Evolutionary conservation across 495 filamentous ascomycete species (phyloP), one percentile per base, ranked within the genome.

Genomic region (Aspergillus heteromorphus): DNA sequence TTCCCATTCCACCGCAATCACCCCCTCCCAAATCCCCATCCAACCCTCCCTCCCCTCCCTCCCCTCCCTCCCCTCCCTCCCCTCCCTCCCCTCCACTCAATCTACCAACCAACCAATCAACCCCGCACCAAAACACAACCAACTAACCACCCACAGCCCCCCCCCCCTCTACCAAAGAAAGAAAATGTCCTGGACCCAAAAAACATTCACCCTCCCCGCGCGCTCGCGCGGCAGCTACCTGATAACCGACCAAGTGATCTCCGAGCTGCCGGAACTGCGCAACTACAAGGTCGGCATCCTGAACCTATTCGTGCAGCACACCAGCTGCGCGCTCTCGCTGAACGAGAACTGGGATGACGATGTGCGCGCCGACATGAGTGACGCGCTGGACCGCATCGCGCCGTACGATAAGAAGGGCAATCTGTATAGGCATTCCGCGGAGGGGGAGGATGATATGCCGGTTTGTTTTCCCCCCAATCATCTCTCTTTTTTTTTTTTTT

Each of bases 291-390:
- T 91, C 56, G 93, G 93, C 29, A 74, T 97, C 54, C 74, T 97
- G 55, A 84, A 95, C 63, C 78, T 96, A 42, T 96, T 96, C 71
- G 74, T 95, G 41, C 89, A 96, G 72, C 91, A 96, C 73, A 96
- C 91, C 20, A 87, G 82, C 66, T 92, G 88, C 72, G 91, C 86
- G 38, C 75, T 96, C 49, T 86, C 81, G 51, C 69, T 96, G 57
- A 96, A 98, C 69, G 93, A 98, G 82, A 97, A 97, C 72, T 98
- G 87, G 84, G 91, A 95, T 61, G 72, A 75, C 16, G 88, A 89
- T 68, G 87, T 92, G 11, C 73, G 89, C 27, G 79, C 75, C 1
- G 92, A 96, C 64, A 97, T 98, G 95, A 88, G 82, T 59, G 92
- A 97, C 75, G 87, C 92, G 51, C 74, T 98, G 54, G 95, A 98